Percentiles rank a stretch among this genome's conserved stretches.
Conservation (phyloP, 306 rosid species). For the Lathyrus tuberosus region DNA sequence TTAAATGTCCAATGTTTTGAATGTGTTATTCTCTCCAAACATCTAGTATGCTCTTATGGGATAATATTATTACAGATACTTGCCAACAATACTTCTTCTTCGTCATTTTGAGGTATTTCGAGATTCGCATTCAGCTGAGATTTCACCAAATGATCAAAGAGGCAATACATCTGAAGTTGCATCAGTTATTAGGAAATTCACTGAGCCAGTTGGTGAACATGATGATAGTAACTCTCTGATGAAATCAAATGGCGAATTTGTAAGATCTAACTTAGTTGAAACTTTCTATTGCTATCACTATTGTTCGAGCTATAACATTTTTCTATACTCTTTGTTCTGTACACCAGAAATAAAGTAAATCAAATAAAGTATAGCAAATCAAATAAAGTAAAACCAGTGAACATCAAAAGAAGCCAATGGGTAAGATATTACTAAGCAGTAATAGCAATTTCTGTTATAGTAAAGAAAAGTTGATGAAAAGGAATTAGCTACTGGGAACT, state of each 20-base stretch:
- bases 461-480: conserved; percentile 18
- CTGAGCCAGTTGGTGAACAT: conserved; percentile 70
- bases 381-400: conserved; percentile 25
- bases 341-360: no score
- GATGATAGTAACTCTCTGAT: conserved; percentile 46
- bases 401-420: conserved; percentile 19
- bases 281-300: conserved; percentile 10
- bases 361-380: background rate
- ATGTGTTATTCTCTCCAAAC: conserved; percentile 34
- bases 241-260: conserved; percentile 58
- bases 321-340: conserved; percentile 5
- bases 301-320: conserved; percentile 18
- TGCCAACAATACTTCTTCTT: conserved; percentile 86
- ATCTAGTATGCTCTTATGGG: conserved; percentile 33
- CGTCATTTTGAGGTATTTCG: conserved; percentile 90
- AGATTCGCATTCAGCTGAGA: conserved; percentile 62
- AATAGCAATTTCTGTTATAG: conserved; percentile 17
- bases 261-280: conserved; percentile 54
- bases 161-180: conserved; percentile 80
- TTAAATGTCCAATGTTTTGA: conserved; percentile 25
- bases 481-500: conserved; percentile 28
- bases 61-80: conserved; percentile 65
- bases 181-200: conserved; percentile 75
- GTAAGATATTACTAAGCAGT: conserved; percentile 5
- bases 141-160: conserved; percentile 67